Evolutionary conservation across 495 filamentous ascomycete species (phyloP).

Genomic region (Choiromyces venosus): DNA sequence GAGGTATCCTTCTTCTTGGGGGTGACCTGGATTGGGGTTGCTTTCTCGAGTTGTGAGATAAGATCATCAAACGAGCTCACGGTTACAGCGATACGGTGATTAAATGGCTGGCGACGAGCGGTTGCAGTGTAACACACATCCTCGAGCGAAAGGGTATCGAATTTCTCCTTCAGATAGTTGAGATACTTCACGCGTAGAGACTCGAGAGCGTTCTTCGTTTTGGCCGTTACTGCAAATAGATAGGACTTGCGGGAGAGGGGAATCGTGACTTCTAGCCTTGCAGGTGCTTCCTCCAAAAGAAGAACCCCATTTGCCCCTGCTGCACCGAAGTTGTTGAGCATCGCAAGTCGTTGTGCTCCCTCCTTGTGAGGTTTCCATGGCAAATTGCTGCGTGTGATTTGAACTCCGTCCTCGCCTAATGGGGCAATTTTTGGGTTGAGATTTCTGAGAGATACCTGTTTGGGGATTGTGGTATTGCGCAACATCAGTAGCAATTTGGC

Average conservation of each 20-base stretch:
- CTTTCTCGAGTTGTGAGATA: slow-evolving; percentile 38
- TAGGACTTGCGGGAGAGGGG: slow-evolving; percentile 52
- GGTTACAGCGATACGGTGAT: slow-evolving; percentile 60
- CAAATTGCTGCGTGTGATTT: slow-evolving; percentile 30
- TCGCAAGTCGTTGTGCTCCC: slow-evolving; percentile 48
- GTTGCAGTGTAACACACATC: slow-evolving; percentile 75
- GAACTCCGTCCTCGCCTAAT: slow-evolving; percentile 24
- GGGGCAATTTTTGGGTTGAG: slow-evolving; percentile 31
- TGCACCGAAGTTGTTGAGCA: slow-evolving; percentile 67
- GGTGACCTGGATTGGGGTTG: slow-evolving; percentile 30
- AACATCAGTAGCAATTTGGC: slow-evolving; percentile 87
- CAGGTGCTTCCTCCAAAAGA: slow-evolving; percentile 55
- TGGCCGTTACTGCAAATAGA: slow-evolving; percentile 56
- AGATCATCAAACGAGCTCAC: slow-evolving; percentile 48
- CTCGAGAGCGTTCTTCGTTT: slow-evolving; percentile 54
- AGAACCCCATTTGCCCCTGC: slow-evolving; percentile 63
- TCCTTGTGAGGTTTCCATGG: slow-evolving; percentile 16
- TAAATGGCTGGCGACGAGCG: slow-evolving; percentile 76
- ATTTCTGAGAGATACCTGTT: slow-evolving; percentile 28
- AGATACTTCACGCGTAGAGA: slow-evolving; percentile 51
- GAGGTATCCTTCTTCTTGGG: slow-evolving; percentile 44
- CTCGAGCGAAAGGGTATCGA: slow-evolving; percentile 49
- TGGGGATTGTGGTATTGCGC: slow-evolving; percentile 73
- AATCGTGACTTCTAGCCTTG: slow-evolving; percentile 39
- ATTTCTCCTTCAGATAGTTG: slow-evolving; percentile 52